Percentiles rank a stretch among this genome's conserved stretches.
Conservation (phyloP, 345 rosid genomes). For the Arabidopsis thaliana region TAIR10.1 NC_003070.9:11209501-11210000, state of each 20-base stretch:
- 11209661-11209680: conserved; percentile 31
- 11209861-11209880: no score
- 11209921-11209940: no score
- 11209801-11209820: not conserved
- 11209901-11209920: no score
- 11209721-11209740: no score
- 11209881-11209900: no score
- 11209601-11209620: conserved; percentile 22
- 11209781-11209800: not conserved
- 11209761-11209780: not conserved
- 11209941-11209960: no score
- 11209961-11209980: no score
- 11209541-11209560: conserved; percentile 33
- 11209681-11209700: not conserved
- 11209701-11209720: not conserved
- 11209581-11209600: conserved; percentile 34
- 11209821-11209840: no score
- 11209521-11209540: conserved; percentile 40
- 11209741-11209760: conserved; percentile 10
- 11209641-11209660: conserved; percentile 18
- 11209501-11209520: conserved; percentile 43
- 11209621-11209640: conserved; percentile 13
- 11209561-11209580: conserved; percentile 38
- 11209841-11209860: no score
- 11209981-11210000: no score